phyloP scores from a whole-genome alignment of 768 basidiomycete genomes.

The Amanita muscaria region DNA sequence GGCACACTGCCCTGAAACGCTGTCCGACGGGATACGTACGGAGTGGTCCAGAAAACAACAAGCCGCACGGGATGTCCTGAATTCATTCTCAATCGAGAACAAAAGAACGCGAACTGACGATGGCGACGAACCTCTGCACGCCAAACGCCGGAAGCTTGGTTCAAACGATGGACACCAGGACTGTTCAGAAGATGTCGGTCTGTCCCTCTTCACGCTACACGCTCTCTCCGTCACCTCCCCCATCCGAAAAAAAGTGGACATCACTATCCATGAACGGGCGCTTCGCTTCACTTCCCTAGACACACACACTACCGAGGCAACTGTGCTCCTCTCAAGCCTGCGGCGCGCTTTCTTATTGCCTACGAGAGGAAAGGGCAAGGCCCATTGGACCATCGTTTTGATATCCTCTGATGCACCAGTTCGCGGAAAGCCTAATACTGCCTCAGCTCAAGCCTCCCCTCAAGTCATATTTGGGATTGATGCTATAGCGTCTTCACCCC shows the following conservation, averaged over 20 bases:
- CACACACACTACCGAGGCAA: constrained; percentile 40
- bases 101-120: constrained; percentile 31
- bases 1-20: constrained; percentile 21
- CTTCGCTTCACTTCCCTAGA: constrained; percentile 45
- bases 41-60: constrained; percentile 33
- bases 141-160: constrained; percentile 27
- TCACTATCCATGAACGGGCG: constrained; percentile 42
- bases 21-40: constrained; percentile 1
- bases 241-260: constrained; percentile 66
- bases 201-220: constrained; percentile 50
- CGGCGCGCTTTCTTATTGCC: constrained; percentile 63
- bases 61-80: constrained; percentile 20
- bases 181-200: constrained; percentile 23
- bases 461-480: constrained; percentile 71
- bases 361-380: constrained; percentile 62
- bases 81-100: constrained; percentile 17
- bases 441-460: constrained; percentile 27
- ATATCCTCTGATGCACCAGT: constrained; percentile 48
- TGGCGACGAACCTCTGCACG: constrained; percentile 11
- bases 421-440: constrained; percentile 26
- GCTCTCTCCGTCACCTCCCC: constrained; percentile 64
- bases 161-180: constrained; percentile 7
- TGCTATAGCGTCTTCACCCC: constrained; percentile 36
- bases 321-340: constrained; percentile 40
- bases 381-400: constrained; percentile 66